A percentile compares a stretch with the other conserved stretches of the same genome.
Evolutionary conservation across 78 protist species (phyloP).

Genomic region (Anaeramoeba flamelloides): DNA sequence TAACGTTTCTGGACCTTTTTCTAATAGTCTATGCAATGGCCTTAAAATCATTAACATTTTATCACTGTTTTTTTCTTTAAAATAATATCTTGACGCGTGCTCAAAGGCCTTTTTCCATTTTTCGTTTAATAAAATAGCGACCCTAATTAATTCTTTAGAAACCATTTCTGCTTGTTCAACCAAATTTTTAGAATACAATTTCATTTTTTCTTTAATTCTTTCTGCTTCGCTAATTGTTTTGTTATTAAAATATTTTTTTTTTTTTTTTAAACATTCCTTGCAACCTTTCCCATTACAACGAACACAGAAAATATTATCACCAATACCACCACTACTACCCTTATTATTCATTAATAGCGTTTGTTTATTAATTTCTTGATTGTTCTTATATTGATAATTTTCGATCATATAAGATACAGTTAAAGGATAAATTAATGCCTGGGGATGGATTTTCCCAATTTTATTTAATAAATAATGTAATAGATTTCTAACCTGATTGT

Average conservation of each 20-base stretch:
- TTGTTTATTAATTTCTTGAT: background rate
- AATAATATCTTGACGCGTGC: constrained; percentile 79
- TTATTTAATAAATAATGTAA: background rate
- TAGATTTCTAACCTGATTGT: background rate
- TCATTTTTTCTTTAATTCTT: too few relatives aligned
- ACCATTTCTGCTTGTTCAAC: constrained; percentile 70
- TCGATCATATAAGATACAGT: background rate
- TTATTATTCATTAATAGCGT: too few relatives aligned
- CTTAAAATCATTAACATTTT: constrained; percentile 44
- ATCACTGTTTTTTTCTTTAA: constrained; percentile 52
- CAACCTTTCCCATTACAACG: too few relatives aligned
- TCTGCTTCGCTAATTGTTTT: too few relatives aligned
- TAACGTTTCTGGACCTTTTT: background rate
- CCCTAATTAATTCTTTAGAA: constrained; percentile 76
- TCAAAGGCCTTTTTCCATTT: constrained; percentile 93
- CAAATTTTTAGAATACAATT: too few relatives aligned
- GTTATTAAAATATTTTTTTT: too few relatives aligned
- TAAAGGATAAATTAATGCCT: background rate
- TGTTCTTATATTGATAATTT: too few relatives aligned
- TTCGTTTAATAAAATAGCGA: constrained; percentile 91
- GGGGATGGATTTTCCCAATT: background rate
- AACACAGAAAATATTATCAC: too few relatives aligned
- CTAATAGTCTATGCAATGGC: background rate
- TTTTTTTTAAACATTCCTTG: too few relatives aligned
- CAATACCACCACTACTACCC: too few relatives aligned